These are phyloP conservation scores for Tylopilus rubrobrunneus DNA, from an alignment of 768 basidiomycete genomes.

Conservation along the genomic window DNA sequence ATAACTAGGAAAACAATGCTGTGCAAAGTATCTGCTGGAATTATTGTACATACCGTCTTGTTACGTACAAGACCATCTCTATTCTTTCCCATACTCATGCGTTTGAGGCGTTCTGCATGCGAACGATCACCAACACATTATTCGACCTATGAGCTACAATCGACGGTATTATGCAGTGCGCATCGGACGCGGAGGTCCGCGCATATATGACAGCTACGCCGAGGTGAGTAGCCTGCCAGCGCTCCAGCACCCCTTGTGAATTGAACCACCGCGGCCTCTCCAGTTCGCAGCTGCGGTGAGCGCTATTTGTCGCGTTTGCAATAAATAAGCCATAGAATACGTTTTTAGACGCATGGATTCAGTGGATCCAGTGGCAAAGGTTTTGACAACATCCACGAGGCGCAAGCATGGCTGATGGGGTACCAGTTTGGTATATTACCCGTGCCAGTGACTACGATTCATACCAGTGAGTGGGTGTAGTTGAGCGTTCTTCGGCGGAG, in stretches of 20 bases:
- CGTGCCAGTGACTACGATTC: constrained; percentile 2
- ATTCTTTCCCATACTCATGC: not conserved
- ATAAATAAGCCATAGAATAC: not conserved
- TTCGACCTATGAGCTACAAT: constrained; percentile 10
- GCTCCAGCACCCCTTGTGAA: not conserved
- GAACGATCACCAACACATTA: not conserved
- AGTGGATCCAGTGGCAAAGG: constrained; percentile 32
- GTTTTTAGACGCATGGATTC: constrained; percentile 24
- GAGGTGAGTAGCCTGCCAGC: constrained; percentile 21
- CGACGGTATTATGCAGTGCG: constrained; percentile 35
- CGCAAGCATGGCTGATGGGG: constrained; percentile 21
- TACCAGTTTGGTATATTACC: constrained; percentile 12
- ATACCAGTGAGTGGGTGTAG: constrained; percentile 16
- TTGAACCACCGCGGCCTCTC: not conserved
- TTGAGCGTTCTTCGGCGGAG: not conserved
- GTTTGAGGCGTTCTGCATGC: not conserved
- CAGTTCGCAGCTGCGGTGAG: constrained; percentile 27
- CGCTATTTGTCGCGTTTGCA: not conserved
- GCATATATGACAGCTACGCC: constrained; percentile 27
- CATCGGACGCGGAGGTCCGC: constrained; percentile 31
- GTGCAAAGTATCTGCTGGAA: too few species aligned
- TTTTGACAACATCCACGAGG: constrained; percentile 28
- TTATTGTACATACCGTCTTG: too few species aligned
- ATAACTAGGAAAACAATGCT: too few species aligned
- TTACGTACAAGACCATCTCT: too few species aligned